Base-by-base conservation (phyloP, 1,284 basidiomycete species). In the Phylloboletellus chloephorus region DNA sequence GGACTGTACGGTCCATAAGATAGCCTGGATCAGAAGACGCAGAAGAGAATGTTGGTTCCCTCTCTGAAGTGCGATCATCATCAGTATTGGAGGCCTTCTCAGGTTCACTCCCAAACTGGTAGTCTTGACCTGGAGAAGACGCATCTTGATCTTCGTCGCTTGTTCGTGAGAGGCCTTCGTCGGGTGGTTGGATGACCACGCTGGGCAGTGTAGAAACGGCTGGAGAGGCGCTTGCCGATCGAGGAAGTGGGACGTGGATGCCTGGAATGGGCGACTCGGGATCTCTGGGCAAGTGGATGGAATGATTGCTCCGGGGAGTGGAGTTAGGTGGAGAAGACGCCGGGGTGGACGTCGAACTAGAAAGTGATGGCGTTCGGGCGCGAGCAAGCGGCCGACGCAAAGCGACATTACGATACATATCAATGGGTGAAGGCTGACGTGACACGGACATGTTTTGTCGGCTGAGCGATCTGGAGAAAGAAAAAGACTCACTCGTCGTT, bases 21-120 rank as follows among this genome's bases (percentile, higher is more conserved):
- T 56, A 49, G 25, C 52, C 60, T 8, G 59, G 59, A 10, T 60
- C 58, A 20, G 58, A 60, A 3, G 60, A 63, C 22, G 74, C 79
- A 5, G 83, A 83, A 0, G 81, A 82, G 53, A 84, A 85, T 0
- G 81, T 85, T 4, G 78, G 78, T 36, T 82, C 79, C 26, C 64
- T 63, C 20, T 64, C 63, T n/a, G 61, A 32, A 36, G 48, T 25
- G n/a, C n/a, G 45, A 8, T 24, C 43, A 31, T 50, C 46, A n/a
- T 60, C 52, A 9, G 48, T 47, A 30, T 55, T 54, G 29, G 44
- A 44, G 23, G 32, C 30, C n/a, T 11, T 51, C 26, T 64, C 57
- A 8, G 28, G 33, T 24, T 54, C 57, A 28, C 50, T 60, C 34
- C 60, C 50, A 3, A 32, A 15, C 16, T 45, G 50, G 2, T 47